Conservation (phyloP, 805 yeast species). For the Clavispora vitiphila region DNA sequence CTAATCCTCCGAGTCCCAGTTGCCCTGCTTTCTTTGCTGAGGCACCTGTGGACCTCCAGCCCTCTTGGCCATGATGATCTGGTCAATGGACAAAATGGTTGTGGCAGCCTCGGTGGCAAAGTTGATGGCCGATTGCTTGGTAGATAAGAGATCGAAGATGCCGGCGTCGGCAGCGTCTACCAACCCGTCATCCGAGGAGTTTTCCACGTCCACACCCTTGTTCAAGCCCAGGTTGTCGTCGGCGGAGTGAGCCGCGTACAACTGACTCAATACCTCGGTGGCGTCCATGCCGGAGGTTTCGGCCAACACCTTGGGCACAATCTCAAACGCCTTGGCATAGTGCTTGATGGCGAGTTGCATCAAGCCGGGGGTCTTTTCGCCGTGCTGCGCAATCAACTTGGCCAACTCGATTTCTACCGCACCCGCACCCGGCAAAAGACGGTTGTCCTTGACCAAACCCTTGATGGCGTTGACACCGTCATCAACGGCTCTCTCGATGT, state of each 20-base stretch:
- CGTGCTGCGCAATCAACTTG: constrained; percentile 70
- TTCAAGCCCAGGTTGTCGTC: constrained; percentile 44
- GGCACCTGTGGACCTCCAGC: constrained; percentile 98
- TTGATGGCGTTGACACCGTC: constrained; percentile 93
- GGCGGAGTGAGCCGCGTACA: constrained; percentile 79
- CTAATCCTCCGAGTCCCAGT: constrained; percentile 92
- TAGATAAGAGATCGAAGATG: constrained; percentile 72
- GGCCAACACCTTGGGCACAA: constrained; percentile 85
- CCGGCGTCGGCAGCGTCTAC: constrained; percentile 65
- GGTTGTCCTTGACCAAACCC: constrained; percentile 74
- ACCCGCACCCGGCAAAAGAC: constrained; percentile 94
- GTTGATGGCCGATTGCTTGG: constrained; percentile 82
- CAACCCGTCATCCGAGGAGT: constrained; percentile 53
- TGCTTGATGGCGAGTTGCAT: constrained; percentile 90
- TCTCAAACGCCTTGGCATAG: constrained; percentile 92
- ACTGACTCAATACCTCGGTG: constrained; percentile 79
- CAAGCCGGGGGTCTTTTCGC: constrained; percentile 91
- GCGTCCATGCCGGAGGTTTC: constrained; percentile 93
- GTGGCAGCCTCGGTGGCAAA: constrained; percentile 95
- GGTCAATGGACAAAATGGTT: constrained; percentile 89
- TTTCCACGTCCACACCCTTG: constrained; percentile 76
- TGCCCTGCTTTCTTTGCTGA: constrained; percentile 77
- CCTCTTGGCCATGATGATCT: constrained; percentile 97
- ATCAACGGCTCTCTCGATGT: constrained; percentile 94
- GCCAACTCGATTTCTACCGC: constrained; percentile 88